Evolutionary conservation across 2,329 filamentous ascomycete species (phyloP).

Genomic region (Coniella vitis): DNA sequence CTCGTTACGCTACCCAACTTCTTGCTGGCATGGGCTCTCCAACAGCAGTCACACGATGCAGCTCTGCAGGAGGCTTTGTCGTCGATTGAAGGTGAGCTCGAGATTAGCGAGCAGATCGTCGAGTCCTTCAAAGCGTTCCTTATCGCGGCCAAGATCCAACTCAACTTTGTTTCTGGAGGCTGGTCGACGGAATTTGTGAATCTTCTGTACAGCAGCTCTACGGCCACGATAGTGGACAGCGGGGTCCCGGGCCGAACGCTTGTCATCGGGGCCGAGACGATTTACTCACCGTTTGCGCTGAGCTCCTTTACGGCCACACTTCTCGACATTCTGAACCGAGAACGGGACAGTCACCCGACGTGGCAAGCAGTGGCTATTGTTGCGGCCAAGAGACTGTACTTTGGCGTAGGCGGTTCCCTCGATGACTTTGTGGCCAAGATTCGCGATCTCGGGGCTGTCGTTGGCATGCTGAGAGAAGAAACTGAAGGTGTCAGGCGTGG

Average conservation of each 20-base stretch:
- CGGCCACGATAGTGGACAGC: constrained; percentile 3
- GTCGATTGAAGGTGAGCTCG: constrained; percentile 52
- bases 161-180: constrained; percentile 67
- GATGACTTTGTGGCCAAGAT: constrained; percentile 62
- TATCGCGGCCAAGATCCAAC: constrained; percentile 37
- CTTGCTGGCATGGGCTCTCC: constrained; percentile 60
- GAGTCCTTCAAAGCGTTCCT: constrained; percentile 53
- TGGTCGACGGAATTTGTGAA: constrained; percentile 62
- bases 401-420: constrained; percentile 76
- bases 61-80: constrained; percentile 38
- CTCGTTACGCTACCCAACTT: constrained; percentile 77
- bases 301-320: constrained; percentile 62
- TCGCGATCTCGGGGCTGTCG: constrained; percentile 38
- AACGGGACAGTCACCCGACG: constrained; percentile 29
- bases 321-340: constrained; percentile 47
- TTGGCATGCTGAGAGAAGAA: constrained; percentile 50
- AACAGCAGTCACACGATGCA: constrained; percentile 30
- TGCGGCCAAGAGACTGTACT: constrained; percentile 74
- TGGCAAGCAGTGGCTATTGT: constrained; percentile 56
- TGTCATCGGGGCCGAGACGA: constrained; percentile 72
- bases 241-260: constrained; percentile 31
- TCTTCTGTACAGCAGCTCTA: constrained; percentile 38
- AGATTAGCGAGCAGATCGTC: constrained; percentile 53
- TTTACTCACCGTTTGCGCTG: constrained; percentile 70
- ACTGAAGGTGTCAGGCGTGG: constrained; percentile 54